Evolutionary conservation across 805 yeast species (phyloP).

Genomic region (Barnettozyma vustinii): DNA sequence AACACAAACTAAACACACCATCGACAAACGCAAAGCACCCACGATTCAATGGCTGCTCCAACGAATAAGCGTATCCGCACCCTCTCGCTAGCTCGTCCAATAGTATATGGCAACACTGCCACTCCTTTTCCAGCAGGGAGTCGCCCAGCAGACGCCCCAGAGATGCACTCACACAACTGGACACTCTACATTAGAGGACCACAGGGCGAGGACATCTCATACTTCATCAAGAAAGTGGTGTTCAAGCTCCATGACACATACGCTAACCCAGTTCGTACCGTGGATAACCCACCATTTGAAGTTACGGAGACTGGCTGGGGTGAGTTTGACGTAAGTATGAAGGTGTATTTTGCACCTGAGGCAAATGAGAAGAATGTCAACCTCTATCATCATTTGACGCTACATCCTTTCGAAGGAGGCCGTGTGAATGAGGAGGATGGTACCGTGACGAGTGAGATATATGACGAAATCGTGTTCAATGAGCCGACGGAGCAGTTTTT

Average conservation of each 20-base stretch:
- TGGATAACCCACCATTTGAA: conserved; percentile 89
- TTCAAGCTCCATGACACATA: conserved; percentile 96
- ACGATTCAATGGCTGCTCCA: conserved; percentile 11
- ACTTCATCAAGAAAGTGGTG: conserved; percentile 81
- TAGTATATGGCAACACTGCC: conserved; percentile 78
- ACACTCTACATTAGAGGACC: conserved; percentile 87
- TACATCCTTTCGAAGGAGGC: conserved; percentile 67
- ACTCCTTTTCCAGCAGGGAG: conserved; percentile 49
- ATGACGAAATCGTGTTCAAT: conserved; percentile 89
- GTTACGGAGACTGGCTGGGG: conserved; percentile 99
- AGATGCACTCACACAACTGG: conserved; percentile 94
- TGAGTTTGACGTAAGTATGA: conserved; percentile 88
- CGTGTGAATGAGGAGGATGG: conserved; percentile 19
- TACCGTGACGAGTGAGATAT: conserved; percentile 55
- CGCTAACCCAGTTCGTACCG: conserved; percentile 74
- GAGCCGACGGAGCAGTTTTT: conserved; percentile 93
- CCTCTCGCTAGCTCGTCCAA: conserved; percentile 69
- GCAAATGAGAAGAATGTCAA: conserved; percentile 84
- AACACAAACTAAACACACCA: background rate
- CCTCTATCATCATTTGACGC: conserved; percentile 81
- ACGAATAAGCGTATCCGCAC: conserved; percentile 32
- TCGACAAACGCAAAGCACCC: background rate
- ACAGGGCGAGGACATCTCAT: conserved; percentile 68
- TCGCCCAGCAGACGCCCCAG: conserved; percentile 60
- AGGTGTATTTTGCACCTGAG: conserved; percentile 80